Conservation (phyloP, 176 grass and related monocot species). For the Pontederia crassipes region DNA sequence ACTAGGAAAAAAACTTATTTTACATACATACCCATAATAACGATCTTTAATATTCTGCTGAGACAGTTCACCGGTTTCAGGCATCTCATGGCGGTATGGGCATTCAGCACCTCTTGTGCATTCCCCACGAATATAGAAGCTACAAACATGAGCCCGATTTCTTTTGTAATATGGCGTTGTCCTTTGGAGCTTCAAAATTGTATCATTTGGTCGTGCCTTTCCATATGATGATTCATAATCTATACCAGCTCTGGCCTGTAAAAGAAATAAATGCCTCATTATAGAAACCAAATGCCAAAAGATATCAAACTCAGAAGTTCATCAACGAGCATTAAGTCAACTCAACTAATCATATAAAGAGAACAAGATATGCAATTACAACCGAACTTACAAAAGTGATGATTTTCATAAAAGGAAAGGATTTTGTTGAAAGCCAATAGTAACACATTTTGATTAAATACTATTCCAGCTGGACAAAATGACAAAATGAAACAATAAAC, state of each 20-base stretch:
- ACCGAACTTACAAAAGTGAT: neutral
- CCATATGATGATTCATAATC: slow-evolving; percentile 90
- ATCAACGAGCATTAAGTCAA: no score
- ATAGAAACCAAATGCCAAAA: neutral
- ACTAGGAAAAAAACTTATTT: neutral
- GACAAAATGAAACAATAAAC: no score
- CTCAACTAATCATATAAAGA: no score
- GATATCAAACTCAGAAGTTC: no score
- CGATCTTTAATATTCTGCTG: slow-evolving; percentile 99
- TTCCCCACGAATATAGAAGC: slow-evolving; percentile 92
- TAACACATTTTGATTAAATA: no score
- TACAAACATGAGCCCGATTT: slow-evolving; percentile 93
- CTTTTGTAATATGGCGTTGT: slow-evolving; percentile 98
- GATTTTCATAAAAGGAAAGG: neutral
- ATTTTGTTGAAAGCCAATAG: no score
- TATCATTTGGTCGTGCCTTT: slow-evolving; percentile 73
- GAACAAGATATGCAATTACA: neutral
- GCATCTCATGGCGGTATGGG: slow-evolving; percentile 97
- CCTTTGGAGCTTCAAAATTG: slow-evolving; percentile 94
- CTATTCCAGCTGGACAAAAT: no score
- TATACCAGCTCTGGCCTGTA: slow-evolving; percentile 84
- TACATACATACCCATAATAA: slow-evolving; percentile 78
- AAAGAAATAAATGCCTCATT: neutral
- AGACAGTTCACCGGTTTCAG: slow-evolving; percentile 86
- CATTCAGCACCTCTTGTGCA: slow-evolving; percentile 95